A percentile compares a stretch with the other conserved stretches of the same genome.
These are phyloP conservation scores for Arachis monticola DNA, from an alignment of 331 rosid genomes.

Conservation along the genomic window DNA sequence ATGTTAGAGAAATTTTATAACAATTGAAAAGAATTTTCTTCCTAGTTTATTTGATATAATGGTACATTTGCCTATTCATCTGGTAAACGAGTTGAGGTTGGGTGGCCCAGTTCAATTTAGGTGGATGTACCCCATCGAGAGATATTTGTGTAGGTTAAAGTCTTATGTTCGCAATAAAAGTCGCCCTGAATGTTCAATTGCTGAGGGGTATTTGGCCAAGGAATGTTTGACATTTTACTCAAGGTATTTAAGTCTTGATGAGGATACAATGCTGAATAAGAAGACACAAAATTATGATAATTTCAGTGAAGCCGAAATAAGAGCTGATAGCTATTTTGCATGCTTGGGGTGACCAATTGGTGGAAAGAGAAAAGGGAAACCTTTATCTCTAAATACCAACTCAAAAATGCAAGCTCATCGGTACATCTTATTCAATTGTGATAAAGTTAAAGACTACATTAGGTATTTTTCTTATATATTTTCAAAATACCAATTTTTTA, in stretches of 20 bases:
- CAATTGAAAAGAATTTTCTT: background rate
- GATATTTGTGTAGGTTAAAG: slow-evolving; percentile 6
- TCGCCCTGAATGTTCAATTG: background rate
- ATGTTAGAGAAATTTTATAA: background rate
- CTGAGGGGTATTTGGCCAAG: background rate
- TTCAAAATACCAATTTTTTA: too few species aligned
- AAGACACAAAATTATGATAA: too few species aligned
- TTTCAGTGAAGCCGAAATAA: too few species aligned
- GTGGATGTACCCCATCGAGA: background rate
- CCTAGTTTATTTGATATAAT: background rate
- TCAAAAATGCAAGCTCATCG: background rate
- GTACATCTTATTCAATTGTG: background rate
- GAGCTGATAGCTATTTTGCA: too few species aligned
- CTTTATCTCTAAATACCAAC: background rate
- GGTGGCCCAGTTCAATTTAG: too few species aligned
- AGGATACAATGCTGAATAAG: background rate
- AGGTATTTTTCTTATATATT: too few species aligned
- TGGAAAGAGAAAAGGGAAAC: background rate
- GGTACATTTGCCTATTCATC: slow-evolving; percentile 15
- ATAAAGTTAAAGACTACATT: too few species aligned
- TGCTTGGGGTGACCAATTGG: too few species aligned
- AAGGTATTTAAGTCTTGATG: background rate
- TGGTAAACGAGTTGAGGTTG: background rate
- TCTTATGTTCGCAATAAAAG: background rate
- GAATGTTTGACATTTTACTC: background rate